Percentiles rank a stretch among this genome's conserved stretches.
These are phyloP conservation scores for Tolypocladium ophioglossoides DNA, from an alignment of 2,329 filamentous ascomycete genomes.

Conservation along the genomic window DNA sequence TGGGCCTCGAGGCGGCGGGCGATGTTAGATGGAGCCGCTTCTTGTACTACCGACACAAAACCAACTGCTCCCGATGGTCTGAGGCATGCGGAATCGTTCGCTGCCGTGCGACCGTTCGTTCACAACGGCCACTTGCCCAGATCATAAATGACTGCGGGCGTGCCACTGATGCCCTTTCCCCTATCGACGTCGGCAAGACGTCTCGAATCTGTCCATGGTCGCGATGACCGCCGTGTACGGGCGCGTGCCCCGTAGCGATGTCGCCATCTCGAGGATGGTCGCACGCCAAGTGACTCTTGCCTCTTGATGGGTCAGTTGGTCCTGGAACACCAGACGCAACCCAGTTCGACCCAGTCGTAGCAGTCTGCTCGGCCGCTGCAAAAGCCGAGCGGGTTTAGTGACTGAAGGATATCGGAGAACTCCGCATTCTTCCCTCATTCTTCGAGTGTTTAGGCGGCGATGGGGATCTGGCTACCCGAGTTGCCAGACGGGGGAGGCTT, in stretches of 20 bases:
- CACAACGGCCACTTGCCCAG: neutral
- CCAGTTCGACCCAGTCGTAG: neutral
- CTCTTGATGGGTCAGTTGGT: neutral
- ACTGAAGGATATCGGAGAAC: too few species aligned
- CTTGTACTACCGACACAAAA: neutral
- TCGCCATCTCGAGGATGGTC: neutral
- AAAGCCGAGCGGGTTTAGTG: neutral
- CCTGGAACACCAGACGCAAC: neutral
- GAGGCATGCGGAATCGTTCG: neutral
- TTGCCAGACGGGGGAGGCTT: slow-evolving; percentile 23
- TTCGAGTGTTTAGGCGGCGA: slow-evolving; percentile 24
- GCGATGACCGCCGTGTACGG: neutral
- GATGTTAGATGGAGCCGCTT: neutral
- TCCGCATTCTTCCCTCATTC: too few species aligned
- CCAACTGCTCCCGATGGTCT: neutral
- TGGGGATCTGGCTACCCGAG: slow-evolving; percentile 23
- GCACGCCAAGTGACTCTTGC: neutral
- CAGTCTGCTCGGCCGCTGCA: neutral
- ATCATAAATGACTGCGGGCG: neutral
- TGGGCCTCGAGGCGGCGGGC: neutral
- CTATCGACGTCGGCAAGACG: neutral
- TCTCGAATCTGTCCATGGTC: neutral
- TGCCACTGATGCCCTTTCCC: neutral
- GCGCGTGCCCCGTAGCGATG: neutral
- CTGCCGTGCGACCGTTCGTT: neutral